phyloP scores from a whole-genome alignment of 1,284 basidiomycete species.

The Microbotryum saponariae region DNA sequence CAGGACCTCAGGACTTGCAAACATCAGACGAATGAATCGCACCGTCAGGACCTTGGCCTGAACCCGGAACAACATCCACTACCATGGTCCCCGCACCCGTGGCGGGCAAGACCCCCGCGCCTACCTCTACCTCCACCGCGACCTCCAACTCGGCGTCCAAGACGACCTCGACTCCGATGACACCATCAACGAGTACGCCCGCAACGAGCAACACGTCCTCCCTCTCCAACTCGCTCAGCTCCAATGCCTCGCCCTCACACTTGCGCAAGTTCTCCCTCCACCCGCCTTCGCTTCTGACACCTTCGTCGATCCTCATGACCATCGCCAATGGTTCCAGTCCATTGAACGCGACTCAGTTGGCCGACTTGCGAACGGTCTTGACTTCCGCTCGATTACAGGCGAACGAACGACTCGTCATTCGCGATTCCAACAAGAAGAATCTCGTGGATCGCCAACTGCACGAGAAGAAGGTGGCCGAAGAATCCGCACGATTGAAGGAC shows the following conservation, averaged over 20 bases:
- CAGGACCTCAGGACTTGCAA: no score
- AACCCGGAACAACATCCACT: neutral
- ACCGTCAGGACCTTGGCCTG: no score
- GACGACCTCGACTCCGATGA: neutral
- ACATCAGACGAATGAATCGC: no score
- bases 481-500: conserved; percentile 11
- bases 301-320: conserved; percentile 10
- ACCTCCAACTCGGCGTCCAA: neutral
- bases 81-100: neutral
- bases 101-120: no score
- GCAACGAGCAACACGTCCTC: neutral
- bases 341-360: conserved; percentile 2
- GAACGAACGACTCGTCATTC: conserved; percentile 5
- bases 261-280: conserved; percentile 22
- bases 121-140: neutral
- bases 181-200: neutral
- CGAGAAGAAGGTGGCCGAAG: conserved; percentile 12
- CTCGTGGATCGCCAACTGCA: conserved; percentile 8
- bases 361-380: conserved; percentile 16
- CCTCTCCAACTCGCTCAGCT: no score
- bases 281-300: conserved; percentile 4
- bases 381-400: conserved; percentile 9
- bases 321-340: conserved; percentile 6
- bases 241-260: neutral
- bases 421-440: conserved; percentile 12